Evolutionary conservation across 108 stramenopile genomes (phyloP), one percentile per base, ranked within the genome.

Genomic region (Schizochytrium sp.): DNA sequence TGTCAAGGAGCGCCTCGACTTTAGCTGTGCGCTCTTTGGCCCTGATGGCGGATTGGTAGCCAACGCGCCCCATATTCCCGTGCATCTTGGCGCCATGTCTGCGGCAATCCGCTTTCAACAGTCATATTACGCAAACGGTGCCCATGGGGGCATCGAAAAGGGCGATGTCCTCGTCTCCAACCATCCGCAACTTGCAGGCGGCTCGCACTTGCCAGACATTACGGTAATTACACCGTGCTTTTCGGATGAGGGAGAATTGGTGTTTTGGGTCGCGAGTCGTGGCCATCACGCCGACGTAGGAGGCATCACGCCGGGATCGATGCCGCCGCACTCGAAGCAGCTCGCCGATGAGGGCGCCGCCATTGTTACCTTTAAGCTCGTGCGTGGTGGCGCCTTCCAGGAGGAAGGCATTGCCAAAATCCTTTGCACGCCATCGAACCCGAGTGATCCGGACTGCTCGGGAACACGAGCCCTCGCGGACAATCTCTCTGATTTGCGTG

Each of bases 181-280:
- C 90, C 98, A 98, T 92, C 99, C 94, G 4, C 98, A 99, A 89
- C 93, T 98, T 57, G 99, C 99, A 5, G 98, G 99, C 19, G 98
- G 96, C 5, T 89, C 87, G 10, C 97, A 97, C 88, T 90, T 97
- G 57, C 96, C 99, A 8, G 99, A 99, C 88, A 99, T 99, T 69
- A 99, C 98, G 18, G 99, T 98, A 4, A 98, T 99, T 60, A 99
- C 99, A 29, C 99, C 99, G 48, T 97, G 98, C 5, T 99, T 99
- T 91, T 41, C 14, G 44, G 88, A 91, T 5, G 57, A 28, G 18
- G 60, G 71, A 25, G 71, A 43, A 21, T 95, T 98, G 48, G 94
- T 96, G 41, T 99, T 98, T 92, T 99, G 97, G 90, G 97, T 98
- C 4, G 99, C 99, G 0, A 95, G 95, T 57, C 94, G 98, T 41